Conservation (phyloP, 2,329 filamentous ascomycete species). For the Fusarium falciforme region DNA sequence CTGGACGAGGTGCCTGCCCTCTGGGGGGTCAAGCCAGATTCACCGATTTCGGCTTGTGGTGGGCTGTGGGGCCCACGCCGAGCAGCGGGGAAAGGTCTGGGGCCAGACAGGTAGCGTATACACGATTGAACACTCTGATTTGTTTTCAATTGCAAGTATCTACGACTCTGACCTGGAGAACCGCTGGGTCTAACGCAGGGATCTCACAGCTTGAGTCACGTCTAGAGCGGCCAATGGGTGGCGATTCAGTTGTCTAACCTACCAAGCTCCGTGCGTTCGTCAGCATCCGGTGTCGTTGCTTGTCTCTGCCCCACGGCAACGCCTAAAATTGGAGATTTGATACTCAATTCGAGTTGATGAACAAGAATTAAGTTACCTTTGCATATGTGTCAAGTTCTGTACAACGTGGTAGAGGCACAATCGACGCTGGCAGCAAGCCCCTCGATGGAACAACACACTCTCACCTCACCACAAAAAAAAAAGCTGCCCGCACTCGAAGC, state of each 20-base stretch:
- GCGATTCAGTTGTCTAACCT: constrained; percentile 14
- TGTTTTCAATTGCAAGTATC: not conserved
- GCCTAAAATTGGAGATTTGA: not conserved
- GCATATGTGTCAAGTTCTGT: not conserved
- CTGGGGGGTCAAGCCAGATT: constrained; percentile 15
- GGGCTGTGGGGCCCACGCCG: constrained; percentile 34
- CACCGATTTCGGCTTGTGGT: constrained; percentile 44
- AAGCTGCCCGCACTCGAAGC: constrained; percentile 20
- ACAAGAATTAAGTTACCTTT: not conserved
- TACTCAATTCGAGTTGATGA: not conserved
- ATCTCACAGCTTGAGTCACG: constrained; percentile 31
- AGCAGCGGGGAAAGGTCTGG: constrained; percentile 35
- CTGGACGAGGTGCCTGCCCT: constrained; percentile 12
- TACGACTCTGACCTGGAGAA: constrained; percentile 11
- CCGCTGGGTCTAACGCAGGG: constrained; percentile 14
- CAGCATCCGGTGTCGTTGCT: constrained; percentile 4
- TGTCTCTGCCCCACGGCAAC: constrained; percentile 7
- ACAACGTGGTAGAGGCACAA: not conserved
- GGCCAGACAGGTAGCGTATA: constrained; percentile 24
- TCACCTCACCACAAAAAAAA: not conserved
- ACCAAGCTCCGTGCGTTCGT: constrained; percentile 20
- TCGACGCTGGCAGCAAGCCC: not conserved
- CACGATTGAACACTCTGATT: not conserved
- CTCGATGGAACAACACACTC: not conserved
- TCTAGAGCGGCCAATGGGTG: constrained; percentile 24